phyloP scores from a whole-genome alignment of 108 stramenopile species.

The Stephanodiscus minutulus region DNA sequence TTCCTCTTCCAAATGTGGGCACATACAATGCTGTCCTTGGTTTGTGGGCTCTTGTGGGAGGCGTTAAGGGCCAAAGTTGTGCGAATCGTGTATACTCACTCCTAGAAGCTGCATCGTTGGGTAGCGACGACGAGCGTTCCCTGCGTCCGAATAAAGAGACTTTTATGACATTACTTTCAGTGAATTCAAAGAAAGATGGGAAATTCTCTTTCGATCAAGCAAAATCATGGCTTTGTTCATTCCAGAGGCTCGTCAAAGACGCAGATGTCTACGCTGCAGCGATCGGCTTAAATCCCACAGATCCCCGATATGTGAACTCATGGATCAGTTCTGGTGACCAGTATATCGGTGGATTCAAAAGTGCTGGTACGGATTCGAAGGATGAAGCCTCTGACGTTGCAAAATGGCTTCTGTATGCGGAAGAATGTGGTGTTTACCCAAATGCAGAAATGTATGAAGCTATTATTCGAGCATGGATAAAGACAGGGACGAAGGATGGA shows the following conservation, averaged over 20 bases:
- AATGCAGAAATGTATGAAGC: conserved; percentile 72
- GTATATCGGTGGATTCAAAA: conserved; percentile 48
- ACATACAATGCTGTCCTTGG: conserved; percentile 64
- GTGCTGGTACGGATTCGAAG: conserved; percentile 19
- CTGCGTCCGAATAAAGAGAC: conserved; percentile 36
- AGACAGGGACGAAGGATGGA: conserved; percentile 65
- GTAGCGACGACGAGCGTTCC: not conserved
- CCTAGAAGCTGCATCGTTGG: conserved; percentile 31
- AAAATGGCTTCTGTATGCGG: conserved; percentile 59
- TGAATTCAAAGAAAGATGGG: conserved; percentile 25
- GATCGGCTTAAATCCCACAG: not conserved
- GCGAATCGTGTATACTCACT: conserved; percentile 41
- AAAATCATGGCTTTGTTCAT: conserved; percentile 32
- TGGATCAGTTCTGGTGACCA: conserved; percentile 38
- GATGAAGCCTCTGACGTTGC: conserved; percentile 55
- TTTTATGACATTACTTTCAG: conserved; percentile 35
- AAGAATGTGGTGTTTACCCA: conserved; percentile 41
- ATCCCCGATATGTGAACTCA: conserved; percentile 31
- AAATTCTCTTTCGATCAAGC: conserved; percentile 59
- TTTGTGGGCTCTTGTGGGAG: conserved; percentile 55
- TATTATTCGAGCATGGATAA: conserved; percentile 75
- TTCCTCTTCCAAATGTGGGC: conserved; percentile 58
- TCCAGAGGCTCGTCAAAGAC: conserved; percentile 39
- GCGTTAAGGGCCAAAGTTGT: conserved; percentile 28
- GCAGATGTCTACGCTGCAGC: conserved; percentile 68